These are phyloP conservation scores for Petunia hybrid DNA, from an alignment of 305 asterid genomes.

Conservation along the genomic window DNA sequence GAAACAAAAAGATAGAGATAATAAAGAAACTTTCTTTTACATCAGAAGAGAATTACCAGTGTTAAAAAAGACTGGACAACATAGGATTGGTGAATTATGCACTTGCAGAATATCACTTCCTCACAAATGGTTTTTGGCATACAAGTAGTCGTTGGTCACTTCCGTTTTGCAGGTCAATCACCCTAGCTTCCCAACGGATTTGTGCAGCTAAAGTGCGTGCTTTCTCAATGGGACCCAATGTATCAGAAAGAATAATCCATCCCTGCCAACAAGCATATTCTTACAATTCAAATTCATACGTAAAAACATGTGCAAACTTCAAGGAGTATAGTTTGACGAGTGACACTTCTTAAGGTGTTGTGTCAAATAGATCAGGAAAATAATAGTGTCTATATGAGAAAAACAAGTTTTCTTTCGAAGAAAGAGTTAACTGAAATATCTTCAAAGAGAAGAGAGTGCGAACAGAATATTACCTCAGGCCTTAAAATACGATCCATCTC, in stretches of 20 bases:
- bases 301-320: not conserved
- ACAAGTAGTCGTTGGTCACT: constrained; percentile 87
- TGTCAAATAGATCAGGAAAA: not conserved
- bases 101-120: constrained; percentile 58
- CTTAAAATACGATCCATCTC: constrained; percentile 98
- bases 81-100: constrained; percentile 41
- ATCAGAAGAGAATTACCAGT: constrained; percentile 42
- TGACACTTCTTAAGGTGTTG: no score
- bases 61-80: constrained; percentile 48
- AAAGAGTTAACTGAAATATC: not conserved
- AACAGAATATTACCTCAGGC: constrained; percentile 75
- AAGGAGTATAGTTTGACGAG: not conserved
- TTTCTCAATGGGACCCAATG: constrained; percentile 61
- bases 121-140: constrained; percentile 91
- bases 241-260: constrained; percentile 86
- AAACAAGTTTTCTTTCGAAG: not conserved
- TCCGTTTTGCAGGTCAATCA: constrained; percentile 85
- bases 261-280: constrained; percentile 56
- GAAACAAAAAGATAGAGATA: not conserved
- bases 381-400: not conserved
- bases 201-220: constrained; percentile 73
- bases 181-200: constrained; percentile 96
- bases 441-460: not conserved
- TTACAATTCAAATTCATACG: constrained; percentile 6
- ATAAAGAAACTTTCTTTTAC: not conserved